Percentiles rank a stretch among this genome's conserved stretches.
These are phyloP conservation scores for Galerina marginata DNA, from an alignment of 768 basidiomycete genomes.

Conservation along the genomic window DNA sequence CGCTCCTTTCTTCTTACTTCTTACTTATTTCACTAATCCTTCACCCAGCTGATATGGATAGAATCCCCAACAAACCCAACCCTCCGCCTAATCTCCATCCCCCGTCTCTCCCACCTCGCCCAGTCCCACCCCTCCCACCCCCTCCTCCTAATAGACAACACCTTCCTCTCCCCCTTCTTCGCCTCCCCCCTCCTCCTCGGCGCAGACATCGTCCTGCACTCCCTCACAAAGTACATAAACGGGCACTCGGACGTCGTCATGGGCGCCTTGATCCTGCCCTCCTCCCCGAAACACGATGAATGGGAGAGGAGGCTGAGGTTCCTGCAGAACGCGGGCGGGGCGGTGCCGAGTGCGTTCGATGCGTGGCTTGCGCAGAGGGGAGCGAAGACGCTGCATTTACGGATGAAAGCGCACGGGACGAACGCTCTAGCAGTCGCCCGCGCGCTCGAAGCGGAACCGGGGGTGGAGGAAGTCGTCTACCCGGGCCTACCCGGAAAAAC, in stretches of 20 bases:
- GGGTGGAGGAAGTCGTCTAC: slow-evolving; percentile 85
- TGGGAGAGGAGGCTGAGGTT: slow-evolving; percentile 71
- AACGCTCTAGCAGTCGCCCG: slow-evolving; percentile 82
- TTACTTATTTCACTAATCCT: slow-evolving; percentile 25
- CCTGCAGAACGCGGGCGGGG: slow-evolving; percentile 89
- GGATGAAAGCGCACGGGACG: slow-evolving; percentile 85
- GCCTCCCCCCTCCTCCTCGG: slow-evolving; percentile 83
- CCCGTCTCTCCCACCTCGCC: slow-evolving; percentile 69
- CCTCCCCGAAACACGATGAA: slow-evolving; percentile 41
- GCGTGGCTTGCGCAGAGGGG: slow-evolving; percentile 91
- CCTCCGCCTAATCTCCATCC: slow-evolving; percentile 83
- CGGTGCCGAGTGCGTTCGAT: slow-evolving; percentile 86
- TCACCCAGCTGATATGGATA: slow-evolving; percentile 85
- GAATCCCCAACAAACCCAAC: slow-evolving; percentile 97
- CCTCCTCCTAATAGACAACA: slow-evolving; percentile 90
- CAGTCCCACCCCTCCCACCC: slow-evolving; percentile 68
- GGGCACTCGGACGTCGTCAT: slow-evolving; percentile 95
- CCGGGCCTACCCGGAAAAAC: slow-evolving; percentile 78
- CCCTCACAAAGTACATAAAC: slow-evolving; percentile 89
- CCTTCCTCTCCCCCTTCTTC: slow-evolving; percentile 93
- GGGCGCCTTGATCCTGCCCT: slow-evolving; percentile 79
- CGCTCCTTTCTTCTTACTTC: neutral
- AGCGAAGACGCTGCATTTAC: slow-evolving; percentile 87
- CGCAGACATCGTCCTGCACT: slow-evolving; percentile 87
- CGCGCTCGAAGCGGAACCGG: slow-evolving; percentile 55